Base-by-base conservation (phyloP, 2,329 filamentous ascomycete genomes). In the Hypoxylon sp. region DNA sequence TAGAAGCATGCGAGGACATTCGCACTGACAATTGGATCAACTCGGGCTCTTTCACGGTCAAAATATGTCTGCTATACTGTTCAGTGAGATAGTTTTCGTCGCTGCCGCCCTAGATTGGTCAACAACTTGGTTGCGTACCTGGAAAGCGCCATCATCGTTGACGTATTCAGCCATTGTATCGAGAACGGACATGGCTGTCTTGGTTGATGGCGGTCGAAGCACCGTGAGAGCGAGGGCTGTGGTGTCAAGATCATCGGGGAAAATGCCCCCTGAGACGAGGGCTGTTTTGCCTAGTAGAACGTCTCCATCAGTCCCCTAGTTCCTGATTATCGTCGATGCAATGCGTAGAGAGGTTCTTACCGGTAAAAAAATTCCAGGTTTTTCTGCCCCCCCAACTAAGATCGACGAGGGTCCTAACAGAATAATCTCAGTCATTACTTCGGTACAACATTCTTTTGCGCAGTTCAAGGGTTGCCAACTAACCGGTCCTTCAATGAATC, bases 181-280 rank as follows among this genome's bases (percentile, higher is more conserved):
- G n/a, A 60, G 57, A 23, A 53, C 38, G 5, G 50, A 53, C 17
- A 38, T 48, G 38, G 36, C 41, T 10, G 63, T 41, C 3, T 69
- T 30, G 2, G 36, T 14, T 13, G 70, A 65, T 36, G 50, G 60
- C 19, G 55, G 73, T 5, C 62, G 69, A 38, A 79, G 71, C 2
- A 72, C 67, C 17, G 72, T 69, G 21, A 79, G 60, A 14, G 76
- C 75, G 7, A 75, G 65, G 9, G 78, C 73, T 5, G 79, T 80
- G 19, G 76, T 78, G 65, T 80, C 78, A 23, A 80, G 63, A 55
- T 80, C 79, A 60, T 78, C 68, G 1, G 78, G 78, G 46, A 76
- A 79, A 4, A 30, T 41, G 1, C 70, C 52, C 74, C 75, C 36
- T 73, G 68, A 32, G 76, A 77, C 17, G 76, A 72, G 36, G 77